These are phyloP conservation scores for Mycena galericulata DNA, from an alignment of 768 basidiomycete species.

Conservation along the genomic window DNA sequence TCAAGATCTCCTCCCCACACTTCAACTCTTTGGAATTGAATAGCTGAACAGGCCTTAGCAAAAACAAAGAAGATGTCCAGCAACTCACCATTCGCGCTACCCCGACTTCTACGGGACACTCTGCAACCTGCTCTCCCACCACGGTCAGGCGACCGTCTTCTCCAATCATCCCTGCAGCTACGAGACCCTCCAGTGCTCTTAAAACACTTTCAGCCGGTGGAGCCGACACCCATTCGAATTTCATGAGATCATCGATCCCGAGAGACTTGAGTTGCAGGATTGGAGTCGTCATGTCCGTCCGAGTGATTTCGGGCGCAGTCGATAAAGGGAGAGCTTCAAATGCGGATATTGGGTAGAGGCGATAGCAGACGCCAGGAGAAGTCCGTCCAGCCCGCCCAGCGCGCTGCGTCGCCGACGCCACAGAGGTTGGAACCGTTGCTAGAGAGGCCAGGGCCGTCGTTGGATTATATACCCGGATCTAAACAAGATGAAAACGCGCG, in stretches of 20 bases:
- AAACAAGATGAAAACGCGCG: conserved; percentile 9
- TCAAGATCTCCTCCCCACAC: conserved; percentile 96
- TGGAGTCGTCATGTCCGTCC: conserved; percentile 91
- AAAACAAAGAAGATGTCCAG: not conserved
- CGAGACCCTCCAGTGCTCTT: conserved; percentile 87
- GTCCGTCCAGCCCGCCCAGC: conserved; percentile 97
- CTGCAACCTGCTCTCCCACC: conserved; percentile 89
- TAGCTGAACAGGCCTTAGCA: conserved; percentile 60
- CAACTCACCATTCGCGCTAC: conserved; percentile 90
- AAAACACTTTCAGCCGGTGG: conserved; percentile 90
- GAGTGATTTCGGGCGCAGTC: conserved; percentile 90
- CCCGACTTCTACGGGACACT: conserved; percentile 93
- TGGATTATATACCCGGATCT: conserved; percentile 94
- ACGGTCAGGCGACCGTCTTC: conserved; percentile 81
- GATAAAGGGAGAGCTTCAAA: conserved; percentile 72
- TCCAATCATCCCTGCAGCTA: conserved; percentile 85
- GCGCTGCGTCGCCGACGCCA: conserved; percentile 92
- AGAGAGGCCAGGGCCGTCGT: conserved; percentile 87
- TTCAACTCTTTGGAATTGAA: conserved; percentile 86
- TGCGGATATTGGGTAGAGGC: conserved; percentile 81
- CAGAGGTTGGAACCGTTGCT: conserved; percentile 83
- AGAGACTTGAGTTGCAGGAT: conserved; percentile 95
- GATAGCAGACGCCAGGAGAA: conserved; percentile 90
- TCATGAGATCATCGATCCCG: conserved; percentile 95
- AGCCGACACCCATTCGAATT: conserved; percentile 93